Base-by-base conservation (phyloP, 345 rosid species). In the Populus ilicifolia region DNA sequence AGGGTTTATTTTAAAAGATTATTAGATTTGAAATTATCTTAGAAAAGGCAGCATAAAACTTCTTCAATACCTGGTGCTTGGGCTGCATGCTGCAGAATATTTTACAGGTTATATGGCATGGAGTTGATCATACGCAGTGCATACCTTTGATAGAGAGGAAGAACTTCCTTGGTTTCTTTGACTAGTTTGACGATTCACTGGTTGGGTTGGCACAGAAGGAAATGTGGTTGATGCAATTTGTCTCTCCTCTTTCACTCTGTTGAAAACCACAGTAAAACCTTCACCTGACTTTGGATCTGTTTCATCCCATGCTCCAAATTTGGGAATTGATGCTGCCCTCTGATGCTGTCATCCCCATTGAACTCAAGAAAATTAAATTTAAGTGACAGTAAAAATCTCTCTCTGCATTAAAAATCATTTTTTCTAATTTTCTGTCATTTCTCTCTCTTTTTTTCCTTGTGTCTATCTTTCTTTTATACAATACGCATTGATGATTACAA, bases 281-380 rank as follows among this genome's bases (percentile, higher is more conserved):
- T 85, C 89, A 36, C 90, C 89, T 16, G 90, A 84, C 30, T 23
- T 67, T 8, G 88, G 90, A 73, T 86, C 93, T 8, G 52, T 70
- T 59, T 90, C 89, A 71, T 90, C 89, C 93, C 93, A 87, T 2
- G 86, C 88, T 36, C 91, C 91, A 44, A 90, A 90, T 77, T 82
- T 87, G 0, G 93, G 91, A 68, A 88, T 74, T 0, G 93, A 85
- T 69, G 84, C 74, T 30, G 52, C 41, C 70, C 81, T 83, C 4
- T 76, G 85, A 77, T 85, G 83, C 89, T 85, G 83, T 70, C 25
- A 50, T 17, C 41, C 77, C 52, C 59, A 54, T 18, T 27, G 18
- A 54, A 0, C 25, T 27, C 8, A 25, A 29, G 29, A 36, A 9
- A 43, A 69, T 38, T 23, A 69, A 38, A 68, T 30, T 23, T 10